phyloP scores from a whole-genome alignment of 148 eudicot species.

The Persicaria maculosa region DNA sequence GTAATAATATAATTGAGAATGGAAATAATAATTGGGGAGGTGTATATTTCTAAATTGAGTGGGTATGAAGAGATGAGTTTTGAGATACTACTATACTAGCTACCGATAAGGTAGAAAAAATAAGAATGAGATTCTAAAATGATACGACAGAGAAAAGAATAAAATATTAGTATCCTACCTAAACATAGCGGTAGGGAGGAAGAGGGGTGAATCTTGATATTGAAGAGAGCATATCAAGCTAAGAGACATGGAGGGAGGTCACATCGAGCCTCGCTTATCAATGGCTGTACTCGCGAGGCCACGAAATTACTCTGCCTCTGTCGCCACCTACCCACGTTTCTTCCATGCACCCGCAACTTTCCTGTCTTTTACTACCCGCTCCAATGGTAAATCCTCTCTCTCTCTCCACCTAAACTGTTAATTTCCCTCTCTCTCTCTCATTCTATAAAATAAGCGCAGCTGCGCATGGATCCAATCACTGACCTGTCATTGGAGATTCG shows the following conservation, averaged over 20 bases:
- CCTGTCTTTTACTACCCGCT: conserved; percentile 2
- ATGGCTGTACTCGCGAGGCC: not conserved
- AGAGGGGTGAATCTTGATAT: not conserved
- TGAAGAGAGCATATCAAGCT: conserved; percentile 9
- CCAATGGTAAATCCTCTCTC: not conserved
- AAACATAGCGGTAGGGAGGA: too few species aligned
- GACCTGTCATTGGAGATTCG: not conserved
- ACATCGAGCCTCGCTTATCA: not conserved
- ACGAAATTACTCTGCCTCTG: not conserved
- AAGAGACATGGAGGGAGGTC: not conserved
- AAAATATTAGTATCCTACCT: too few species aligned
- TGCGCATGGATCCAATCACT: not conserved
- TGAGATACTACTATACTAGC: too few species aligned
- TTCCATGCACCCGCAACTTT: conserved; percentile 10
- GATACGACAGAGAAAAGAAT: too few species aligned
- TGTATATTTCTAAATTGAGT: too few species aligned
- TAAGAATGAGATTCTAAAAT: too few species aligned
- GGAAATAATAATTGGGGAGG: too few species aligned
- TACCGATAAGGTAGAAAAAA: too few species aligned
- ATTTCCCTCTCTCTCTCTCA: not conserved
- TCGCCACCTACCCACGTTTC: conserved; percentile 8
- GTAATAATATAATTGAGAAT: too few species aligned
- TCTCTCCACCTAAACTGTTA: not conserved
- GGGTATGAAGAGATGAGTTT: too few species aligned
- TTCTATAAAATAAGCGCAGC: not conserved